Percentiles rank a stretch among this genome's conserved stretches.
Evolutionary conservation across 768 basidiomycete genomes (phyloP).

Genomic region (Favolaschia claudopus): DNA sequence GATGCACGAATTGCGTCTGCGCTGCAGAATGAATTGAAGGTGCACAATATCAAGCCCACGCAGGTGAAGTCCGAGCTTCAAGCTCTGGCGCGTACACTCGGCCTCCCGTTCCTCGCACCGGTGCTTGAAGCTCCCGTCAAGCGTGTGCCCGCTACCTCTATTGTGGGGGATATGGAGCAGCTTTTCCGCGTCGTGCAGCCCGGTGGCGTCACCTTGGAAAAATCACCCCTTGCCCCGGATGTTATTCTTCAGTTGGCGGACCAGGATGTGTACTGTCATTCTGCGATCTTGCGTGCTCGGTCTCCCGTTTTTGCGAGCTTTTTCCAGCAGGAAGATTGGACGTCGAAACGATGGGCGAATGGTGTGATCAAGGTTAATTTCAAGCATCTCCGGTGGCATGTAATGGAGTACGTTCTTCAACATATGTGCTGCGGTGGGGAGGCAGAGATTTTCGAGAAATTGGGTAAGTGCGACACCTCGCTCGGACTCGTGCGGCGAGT

Average conservation of each 20-base stretch:
- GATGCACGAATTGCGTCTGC: slow-evolving; percentile 69
- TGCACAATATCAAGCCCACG: slow-evolving; percentile 48
- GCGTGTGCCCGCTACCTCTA: slow-evolving; percentile 53
- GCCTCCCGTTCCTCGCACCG: slow-evolving; percentile 59
- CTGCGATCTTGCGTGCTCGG: slow-evolving; percentile 79
- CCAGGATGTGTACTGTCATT: slow-evolving; percentile 69
- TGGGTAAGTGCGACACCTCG: slow-evolving; percentile 64
- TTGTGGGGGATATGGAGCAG: slow-evolving; percentile 56
- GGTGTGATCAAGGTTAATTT: slow-evolving; percentile 73
- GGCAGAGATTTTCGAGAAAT: slow-evolving; percentile 70
- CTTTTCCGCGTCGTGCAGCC: slow-evolving; percentile 54
- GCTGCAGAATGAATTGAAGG: slow-evolving; percentile 49
- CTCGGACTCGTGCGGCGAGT: neutral
- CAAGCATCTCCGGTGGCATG: slow-evolving; percentile 73
- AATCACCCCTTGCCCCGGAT: slow-evolving; percentile 59
- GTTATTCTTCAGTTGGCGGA: slow-evolving; percentile 78
- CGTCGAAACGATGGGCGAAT: slow-evolving; percentile 59
- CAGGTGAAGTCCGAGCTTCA: slow-evolving; percentile 72
- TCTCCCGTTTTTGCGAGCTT: slow-evolving; percentile 86
- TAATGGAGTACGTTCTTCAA: slow-evolving; percentile 77
- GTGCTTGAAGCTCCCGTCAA: slow-evolving; percentile 72
- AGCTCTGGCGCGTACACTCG: slow-evolving; percentile 62
- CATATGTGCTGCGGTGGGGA: slow-evolving; percentile 81
- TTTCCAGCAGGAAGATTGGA: slow-evolving; percentile 88
- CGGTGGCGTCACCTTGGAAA: neutral